phyloP scores from a whole-genome alignment of 2,329 filamentous ascomycete species.

The Colletotrichum nymphaeae region DNA sequence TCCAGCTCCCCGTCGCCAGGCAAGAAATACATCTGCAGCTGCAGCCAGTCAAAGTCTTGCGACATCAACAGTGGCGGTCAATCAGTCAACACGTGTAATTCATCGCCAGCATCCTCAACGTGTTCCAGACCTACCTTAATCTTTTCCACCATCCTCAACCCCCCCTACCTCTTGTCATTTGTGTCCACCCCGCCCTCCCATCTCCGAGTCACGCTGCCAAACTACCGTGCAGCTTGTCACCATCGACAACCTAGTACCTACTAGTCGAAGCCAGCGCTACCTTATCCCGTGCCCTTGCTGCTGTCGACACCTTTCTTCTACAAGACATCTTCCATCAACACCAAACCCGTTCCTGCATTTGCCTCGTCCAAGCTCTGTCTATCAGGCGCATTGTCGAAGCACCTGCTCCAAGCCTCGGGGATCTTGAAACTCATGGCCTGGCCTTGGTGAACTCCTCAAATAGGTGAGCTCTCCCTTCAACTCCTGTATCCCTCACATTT shows the following conservation, averaged over 20 bases:
- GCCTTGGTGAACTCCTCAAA: not conserved
- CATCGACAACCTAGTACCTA: not conserved
- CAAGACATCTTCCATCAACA: not conserved
- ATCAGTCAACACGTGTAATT: conserved; percentile 20
- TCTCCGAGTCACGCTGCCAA: conserved; percentile 4
- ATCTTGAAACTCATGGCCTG: not conserved
- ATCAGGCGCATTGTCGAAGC: not conserved
- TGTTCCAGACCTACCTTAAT: conserved; percentile 3
- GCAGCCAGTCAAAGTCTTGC: not conserved
- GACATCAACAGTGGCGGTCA: conserved; percentile 15
- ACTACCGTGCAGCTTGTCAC: not conserved
- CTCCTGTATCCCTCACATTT: not conserved
- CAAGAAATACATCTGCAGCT: not conserved
- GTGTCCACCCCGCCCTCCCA: not conserved
- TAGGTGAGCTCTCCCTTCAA: not conserved
- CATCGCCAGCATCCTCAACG: conserved; percentile 13
- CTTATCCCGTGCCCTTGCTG: too few species aligned
- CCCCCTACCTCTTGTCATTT: not conserved
- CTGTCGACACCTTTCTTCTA: too few species aligned
- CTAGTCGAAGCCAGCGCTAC: not conserved
- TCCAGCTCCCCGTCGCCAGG: conserved; percentile 9
- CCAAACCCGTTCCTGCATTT: not conserved
- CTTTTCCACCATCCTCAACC: not conserved
- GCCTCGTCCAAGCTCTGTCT: not conserved
- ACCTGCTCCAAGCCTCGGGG: not conserved